Evolutionary conservation across 176 grass and related monocot species (phyloP).

Genomic region (Puccinellia tenuiflora): DNA sequence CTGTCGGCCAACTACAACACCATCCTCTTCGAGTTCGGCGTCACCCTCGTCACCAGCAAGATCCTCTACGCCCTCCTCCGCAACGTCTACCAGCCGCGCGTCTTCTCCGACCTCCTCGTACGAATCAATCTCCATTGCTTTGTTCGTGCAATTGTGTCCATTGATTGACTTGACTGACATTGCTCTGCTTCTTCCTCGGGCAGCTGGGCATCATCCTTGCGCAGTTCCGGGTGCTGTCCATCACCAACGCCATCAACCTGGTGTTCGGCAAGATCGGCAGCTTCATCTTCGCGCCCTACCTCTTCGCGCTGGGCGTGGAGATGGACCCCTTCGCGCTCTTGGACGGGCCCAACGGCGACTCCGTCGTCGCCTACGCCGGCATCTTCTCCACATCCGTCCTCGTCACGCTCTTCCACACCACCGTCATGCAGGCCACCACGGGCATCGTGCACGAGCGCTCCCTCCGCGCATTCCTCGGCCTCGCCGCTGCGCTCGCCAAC

Average conservation of each 20-base stretch:
- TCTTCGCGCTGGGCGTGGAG: conserved; percentile 75
- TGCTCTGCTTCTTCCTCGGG: not conserved
- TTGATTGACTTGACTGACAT: not conserved
- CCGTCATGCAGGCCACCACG: conserved; percentile 23
- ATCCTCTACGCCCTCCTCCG: conserved; percentile 48
- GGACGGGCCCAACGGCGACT: conserved; percentile 27
- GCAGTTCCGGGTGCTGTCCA: conserved; percentile 28
- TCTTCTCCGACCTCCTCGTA: conserved; percentile 69
- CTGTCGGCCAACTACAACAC: conserved; percentile 52
- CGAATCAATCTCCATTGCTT: not conserved
- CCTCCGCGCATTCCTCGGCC: conserved; percentile 40
- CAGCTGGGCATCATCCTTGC: conserved; percentile 59
- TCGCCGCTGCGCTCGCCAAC: conserved; percentile 35
- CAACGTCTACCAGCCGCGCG: conserved; percentile 57
- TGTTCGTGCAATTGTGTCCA: too few relatives aligned
- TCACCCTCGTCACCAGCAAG: conserved; percentile 49
- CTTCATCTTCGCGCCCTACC: conserved; percentile 52
- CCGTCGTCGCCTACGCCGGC: conserved; percentile 56
- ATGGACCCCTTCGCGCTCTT: conserved; percentile 63
- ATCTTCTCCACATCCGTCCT: conserved; percentile 43
- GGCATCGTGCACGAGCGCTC: conserved; percentile 46
- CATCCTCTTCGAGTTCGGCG: conserved; percentile 50
- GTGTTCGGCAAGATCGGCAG: conserved; percentile 51
- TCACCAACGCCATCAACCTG: conserved; percentile 37
- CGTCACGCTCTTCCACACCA: conserved; percentile 32